phyloP scores from a whole-genome alignment of 2,329 filamentous ascomycete genomes.

The Pyricularia grisea region DNA sequence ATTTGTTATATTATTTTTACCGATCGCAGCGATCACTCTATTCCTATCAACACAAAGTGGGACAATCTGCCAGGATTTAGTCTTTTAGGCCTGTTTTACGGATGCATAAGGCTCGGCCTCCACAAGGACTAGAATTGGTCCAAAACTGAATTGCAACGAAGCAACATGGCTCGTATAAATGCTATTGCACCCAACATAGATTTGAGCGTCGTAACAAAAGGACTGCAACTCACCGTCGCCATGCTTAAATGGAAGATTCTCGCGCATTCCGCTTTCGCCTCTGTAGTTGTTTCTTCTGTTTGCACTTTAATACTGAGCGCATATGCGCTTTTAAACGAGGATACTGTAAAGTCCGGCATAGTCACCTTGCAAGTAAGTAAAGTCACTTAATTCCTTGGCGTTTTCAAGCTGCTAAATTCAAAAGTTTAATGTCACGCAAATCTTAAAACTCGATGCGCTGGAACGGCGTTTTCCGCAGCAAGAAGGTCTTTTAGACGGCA shows the following conservation, averaged over 20 bases:
- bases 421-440: neutral
- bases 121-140: neutral
- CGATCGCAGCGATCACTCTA: too few species aligned
- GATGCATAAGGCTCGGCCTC: neutral
- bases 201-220: neutral
- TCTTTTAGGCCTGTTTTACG: neutral
- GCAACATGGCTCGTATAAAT: neutral
- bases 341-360: neutral
- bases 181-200: neutral
- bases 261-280: neutral
- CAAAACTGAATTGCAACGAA: neutral
- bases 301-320: neutral
- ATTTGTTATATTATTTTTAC: too few species aligned
- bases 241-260: neutral
- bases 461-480: neutral
- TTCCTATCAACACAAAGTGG: neutral
- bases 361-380: neutral
- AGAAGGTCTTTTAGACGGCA: neutral
- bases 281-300: neutral
- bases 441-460: neutral
- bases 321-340: neutral
- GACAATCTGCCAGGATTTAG: neutral
- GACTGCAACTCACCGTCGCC: neutral
- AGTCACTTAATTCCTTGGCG: neutral
- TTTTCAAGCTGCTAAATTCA: neutral